A percentile compares a stretch with the other conserved stretches of the same genome.
Evolutionary conservation across 441 rosid species (phyloP).

Genomic region (Geranium incanum): DNA sequence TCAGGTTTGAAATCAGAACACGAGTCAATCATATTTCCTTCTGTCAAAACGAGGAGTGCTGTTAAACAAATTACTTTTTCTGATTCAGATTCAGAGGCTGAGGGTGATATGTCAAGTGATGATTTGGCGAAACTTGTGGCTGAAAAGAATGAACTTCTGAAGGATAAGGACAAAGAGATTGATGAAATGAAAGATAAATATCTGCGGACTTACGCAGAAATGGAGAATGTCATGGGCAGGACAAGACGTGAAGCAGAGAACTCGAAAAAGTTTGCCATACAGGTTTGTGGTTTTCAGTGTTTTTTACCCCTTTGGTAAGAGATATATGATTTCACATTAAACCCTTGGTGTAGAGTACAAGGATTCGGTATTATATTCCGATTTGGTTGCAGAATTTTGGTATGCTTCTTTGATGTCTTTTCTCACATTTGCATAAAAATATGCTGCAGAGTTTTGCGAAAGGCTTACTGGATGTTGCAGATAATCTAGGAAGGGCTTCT

Average conservation of each 20-base stretch:
- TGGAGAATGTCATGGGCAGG: conserved; percentile 83
- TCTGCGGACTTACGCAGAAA: conserved; percentile 73
- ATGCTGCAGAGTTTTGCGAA: conserved; percentile 70
- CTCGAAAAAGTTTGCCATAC: conserved; percentile 77
- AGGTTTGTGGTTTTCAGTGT: conserved; percentile 36
- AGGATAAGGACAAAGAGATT: conserved; percentile 52
- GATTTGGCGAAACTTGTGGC: conserved; percentile 64
- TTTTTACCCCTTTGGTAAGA: neutral
- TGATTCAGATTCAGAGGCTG: conserved; percentile 38
- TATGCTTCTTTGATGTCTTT: conserved; percentile 8
- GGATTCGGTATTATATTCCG: neutral
- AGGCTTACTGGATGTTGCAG: conserved; percentile 79
- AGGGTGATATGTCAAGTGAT: conserved; percentile 48
- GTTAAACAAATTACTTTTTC: conserved; percentile 42
- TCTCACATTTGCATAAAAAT: conserved; percentile 7
- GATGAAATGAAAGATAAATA: conserved; percentile 70
- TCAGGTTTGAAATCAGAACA: conserved; percentile 35
- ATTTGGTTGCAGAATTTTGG: neutral
- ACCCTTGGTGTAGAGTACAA: neutral
- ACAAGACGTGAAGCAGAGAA: conserved; percentile 81
- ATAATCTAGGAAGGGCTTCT: conserved; percentile 87
- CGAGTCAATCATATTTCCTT: conserved; percentile 21
- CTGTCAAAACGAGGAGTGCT: conserved; percentile 31
- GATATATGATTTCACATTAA: neutral
- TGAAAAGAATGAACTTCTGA: conserved; percentile 71